phyloP scores from a whole-genome alignment of 495 filamentous ascomycete genomes.

The Hypomontagnella submonticulosa region DNA sequence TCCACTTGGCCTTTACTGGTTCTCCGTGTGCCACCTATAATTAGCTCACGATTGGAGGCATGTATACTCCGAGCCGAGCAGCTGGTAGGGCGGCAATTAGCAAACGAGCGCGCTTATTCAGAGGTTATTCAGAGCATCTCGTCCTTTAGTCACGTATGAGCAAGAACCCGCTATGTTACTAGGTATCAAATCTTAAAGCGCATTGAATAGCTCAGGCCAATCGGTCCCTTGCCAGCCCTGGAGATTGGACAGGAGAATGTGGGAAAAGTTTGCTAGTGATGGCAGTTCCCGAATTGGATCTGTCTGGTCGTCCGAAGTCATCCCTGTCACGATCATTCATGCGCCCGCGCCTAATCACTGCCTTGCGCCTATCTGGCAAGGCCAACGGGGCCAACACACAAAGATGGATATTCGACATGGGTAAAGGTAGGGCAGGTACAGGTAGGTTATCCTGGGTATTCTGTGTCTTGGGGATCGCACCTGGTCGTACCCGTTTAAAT shows the following conservation, averaged over 20 bases:
- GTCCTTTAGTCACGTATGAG: slow-evolving; percentile 19
- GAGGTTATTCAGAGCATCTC: slow-evolving; percentile 9
- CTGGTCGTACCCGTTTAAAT: slow-evolving; percentile 33
- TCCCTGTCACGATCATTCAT: slow-evolving; percentile 42
- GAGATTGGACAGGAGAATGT: slow-evolving; percentile 19
- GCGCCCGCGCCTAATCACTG: slow-evolving; percentile 42
- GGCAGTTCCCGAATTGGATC: slow-evolving; percentile 12
- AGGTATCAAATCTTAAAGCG: slow-evolving; percentile 10
- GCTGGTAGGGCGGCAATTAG: slow-evolving; percentile 12
- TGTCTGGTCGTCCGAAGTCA: slow-evolving; percentile 29
- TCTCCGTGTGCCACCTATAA: slow-evolving; percentile 26
- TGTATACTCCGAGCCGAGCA: slow-evolving; percentile 9
- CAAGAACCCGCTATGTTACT: slow-evolving; percentile 2
- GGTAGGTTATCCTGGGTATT: slow-evolving; percentile 9
- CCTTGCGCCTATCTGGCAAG: slow-evolving; percentile 11
- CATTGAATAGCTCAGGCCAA: background rate
- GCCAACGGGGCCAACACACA: too few relatives aligned
- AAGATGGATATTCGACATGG: slow-evolving; percentile 28
- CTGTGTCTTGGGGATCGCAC: slow-evolving; percentile 18
- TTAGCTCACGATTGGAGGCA: slow-evolving; percentile 10
- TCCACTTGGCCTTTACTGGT: slow-evolving; percentile 19
- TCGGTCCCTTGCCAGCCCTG: background rate
- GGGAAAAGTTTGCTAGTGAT: slow-evolving; percentile 4
- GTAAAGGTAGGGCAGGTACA: slow-evolving; percentile 13
- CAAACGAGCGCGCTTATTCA: slow-evolving; percentile 16